A percentile compares a stretch with the other conserved stretches of the same genome.
These are phyloP conservation scores for Vickermania spadyakhi DNA, from an alignment of 208 protist species.

Conservation along the genomic window DNA sequence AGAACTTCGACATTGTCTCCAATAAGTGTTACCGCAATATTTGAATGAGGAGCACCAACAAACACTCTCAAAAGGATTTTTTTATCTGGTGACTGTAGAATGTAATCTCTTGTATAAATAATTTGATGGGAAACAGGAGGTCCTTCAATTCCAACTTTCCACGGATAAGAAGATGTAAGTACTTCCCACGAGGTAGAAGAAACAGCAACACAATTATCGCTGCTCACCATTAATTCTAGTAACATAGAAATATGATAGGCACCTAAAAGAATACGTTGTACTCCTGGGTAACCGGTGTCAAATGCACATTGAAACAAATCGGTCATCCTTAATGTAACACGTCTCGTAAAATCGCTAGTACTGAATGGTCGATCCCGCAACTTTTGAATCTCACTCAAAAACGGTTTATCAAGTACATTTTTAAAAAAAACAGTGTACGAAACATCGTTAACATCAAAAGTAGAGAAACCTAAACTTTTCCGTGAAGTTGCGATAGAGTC, in stretches of 20 bases:
- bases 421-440: not conserved
- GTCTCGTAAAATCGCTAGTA: not conserved
- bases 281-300: too few relatives aligned
- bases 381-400: not conserved
- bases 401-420: not conserved
- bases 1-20: not conserved
- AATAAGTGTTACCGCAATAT: not conserved
- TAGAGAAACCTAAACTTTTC: not conserved
- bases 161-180: not conserved
- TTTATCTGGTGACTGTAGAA: not conserved
- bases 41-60: not conserved
- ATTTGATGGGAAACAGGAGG: not conserved
- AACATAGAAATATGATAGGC: not conserved
- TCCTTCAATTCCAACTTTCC: not conserved
- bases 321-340: not conserved
- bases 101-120: not conserved
- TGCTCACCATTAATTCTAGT: not conserved
- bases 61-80: not conserved
- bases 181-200: not conserved
- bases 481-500: not conserved
- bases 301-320: not conserved
- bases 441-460: not conserved
- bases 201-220: not conserved
- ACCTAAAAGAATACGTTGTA: too few relatives aligned
- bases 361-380: not conserved